Conservation (phyloP, 176 grass and related monocot species). For the Poa annua region DNA sequence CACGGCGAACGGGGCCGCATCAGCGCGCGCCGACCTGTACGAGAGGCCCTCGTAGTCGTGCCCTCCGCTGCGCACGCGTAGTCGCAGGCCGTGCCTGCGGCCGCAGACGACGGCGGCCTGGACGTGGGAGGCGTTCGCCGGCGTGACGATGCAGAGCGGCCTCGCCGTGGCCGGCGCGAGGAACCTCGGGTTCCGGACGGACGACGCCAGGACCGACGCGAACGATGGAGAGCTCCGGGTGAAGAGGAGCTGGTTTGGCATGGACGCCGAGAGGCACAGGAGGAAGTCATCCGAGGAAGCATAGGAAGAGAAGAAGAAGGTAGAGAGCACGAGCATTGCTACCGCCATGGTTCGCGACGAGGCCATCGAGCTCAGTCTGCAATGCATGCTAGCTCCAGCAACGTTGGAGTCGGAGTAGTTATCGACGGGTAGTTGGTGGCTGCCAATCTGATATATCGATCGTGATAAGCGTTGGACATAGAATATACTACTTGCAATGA, state of each 20-base stretch:
- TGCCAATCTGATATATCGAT: too few species aligned
- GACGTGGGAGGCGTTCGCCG: slow-evolving; percentile 47
- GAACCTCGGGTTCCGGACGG: slow-evolving; percentile 62
- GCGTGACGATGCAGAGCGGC: slow-evolving; percentile 51
- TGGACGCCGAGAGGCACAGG: not conserved
- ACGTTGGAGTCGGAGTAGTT: too few species aligned
- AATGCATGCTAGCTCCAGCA: too few species aligned
- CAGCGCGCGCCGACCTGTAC: not conserved
- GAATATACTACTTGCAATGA: too few species aligned
- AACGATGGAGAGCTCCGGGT: slow-evolving; percentile 40
- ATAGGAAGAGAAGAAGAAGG: not conserved
- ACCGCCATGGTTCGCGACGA: too few species aligned
- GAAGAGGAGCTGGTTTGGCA: not conserved
- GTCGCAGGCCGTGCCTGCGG: slow-evolving; percentile 33
- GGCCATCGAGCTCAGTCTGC: too few species aligned
- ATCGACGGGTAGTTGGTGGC: too few species aligned
- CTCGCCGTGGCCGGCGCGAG: slow-evolving; percentile 28
- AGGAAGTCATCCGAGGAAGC: not conserved
- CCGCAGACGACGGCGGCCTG: slow-evolving; percentile 57
- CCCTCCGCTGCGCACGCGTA: slow-evolving; percentile 68
- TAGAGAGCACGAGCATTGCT: too few species aligned
- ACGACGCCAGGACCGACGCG: slow-evolving; percentile 45
- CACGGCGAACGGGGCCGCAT: not conserved
- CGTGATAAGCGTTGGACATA: too few species aligned
- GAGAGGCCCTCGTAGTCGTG: slow-evolving; percentile 45